These are phyloP conservation scores for Pinus taeda DNA, from an alignment of 75 land plant species.

Conservation along the genomic window DNA sequence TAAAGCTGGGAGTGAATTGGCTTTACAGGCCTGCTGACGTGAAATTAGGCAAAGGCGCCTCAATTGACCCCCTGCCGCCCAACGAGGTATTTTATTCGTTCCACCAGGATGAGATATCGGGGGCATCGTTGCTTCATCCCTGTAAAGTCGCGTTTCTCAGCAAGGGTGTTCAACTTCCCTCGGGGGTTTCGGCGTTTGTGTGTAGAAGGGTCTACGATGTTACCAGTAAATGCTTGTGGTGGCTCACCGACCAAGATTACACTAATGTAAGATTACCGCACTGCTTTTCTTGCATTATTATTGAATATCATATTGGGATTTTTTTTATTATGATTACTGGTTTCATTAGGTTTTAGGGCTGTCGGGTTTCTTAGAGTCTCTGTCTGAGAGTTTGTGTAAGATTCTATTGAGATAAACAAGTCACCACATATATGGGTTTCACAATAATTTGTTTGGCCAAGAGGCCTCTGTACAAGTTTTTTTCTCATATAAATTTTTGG, in stretches of 20 bases:
- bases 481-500: no score
- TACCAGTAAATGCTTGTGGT: constrained; percentile 38
- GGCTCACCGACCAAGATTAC: constrained; percentile 53
- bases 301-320: no score
- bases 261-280: constrained; percentile 32
- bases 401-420: no score
- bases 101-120: constrained; percentile 49
- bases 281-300: not conserved
- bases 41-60: constrained; percentile 31
- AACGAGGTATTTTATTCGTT: constrained; percentile 58
- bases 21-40: constrained; percentile 44
- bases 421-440: no score
- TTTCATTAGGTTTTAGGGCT: not conserved
- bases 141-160: constrained; percentile 51
- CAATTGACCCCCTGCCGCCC: constrained; percentile 32
- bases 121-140: constrained; percentile 42
- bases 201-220: constrained; percentile 49
- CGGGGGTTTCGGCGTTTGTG: constrained; percentile 39
- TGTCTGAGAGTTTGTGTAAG: no score
- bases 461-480: no score
- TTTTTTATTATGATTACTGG: not conserved
- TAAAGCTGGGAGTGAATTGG: constrained; percentile 42
- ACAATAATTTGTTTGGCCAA: no score
- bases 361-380: not conserved
- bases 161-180: constrained; percentile 41